phyloP scores from a whole-genome alignment of 1,284 basidiomycete genomes.

The Ustilago bromivora region DNA sequence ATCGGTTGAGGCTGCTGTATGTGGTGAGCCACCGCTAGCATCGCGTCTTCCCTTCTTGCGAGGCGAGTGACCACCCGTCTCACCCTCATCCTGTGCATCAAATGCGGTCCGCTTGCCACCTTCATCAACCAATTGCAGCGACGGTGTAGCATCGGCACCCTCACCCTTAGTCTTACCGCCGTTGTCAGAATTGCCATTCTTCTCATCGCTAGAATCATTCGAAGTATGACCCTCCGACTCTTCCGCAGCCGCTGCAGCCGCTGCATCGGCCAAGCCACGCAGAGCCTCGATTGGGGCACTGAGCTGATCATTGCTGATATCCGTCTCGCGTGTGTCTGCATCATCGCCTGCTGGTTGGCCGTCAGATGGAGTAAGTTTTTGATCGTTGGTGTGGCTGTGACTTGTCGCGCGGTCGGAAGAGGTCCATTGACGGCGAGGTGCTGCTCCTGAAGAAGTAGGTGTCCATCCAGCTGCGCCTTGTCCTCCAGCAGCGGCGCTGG shows the following conservation, averaged over 20 bases:
- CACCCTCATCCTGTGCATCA: slow-evolving; percentile 9
- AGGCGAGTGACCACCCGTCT: slow-evolving; percentile 12
- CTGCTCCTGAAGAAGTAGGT: slow-evolving; percentile 12
- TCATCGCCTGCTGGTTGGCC: slow-evolving; percentile 17
- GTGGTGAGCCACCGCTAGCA: slow-evolving; percentile 17
- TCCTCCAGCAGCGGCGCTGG: slow-evolving; percentile 1
- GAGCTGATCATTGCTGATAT: slow-evolving; percentile 55
- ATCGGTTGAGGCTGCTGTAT: not conserved
- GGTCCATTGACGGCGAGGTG: slow-evolving; percentile 29
- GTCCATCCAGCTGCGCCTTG: slow-evolving; percentile 26
- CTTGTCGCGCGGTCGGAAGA: slow-evolving; percentile 34
- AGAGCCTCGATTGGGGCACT: slow-evolving; percentile 90
- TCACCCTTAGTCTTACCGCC: slow-evolving; percentile 5
- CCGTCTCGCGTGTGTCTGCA: slow-evolving; percentile 33
- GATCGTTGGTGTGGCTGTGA: slow-evolving; percentile 29
- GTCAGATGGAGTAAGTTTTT: slow-evolving; percentile 31
- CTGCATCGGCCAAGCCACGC: slow-evolving; percentile 90
- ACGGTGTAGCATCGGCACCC: slow-evolving; percentile 8
- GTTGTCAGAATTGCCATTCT: slow-evolving; percentile 7
- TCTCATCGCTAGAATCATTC: slow-evolving; percentile 39
- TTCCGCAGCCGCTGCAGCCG: slow-evolving; percentile 81
- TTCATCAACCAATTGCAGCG: slow-evolving; percentile 34
- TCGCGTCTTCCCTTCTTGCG: slow-evolving; percentile 37
- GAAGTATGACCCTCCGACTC: slow-evolving; percentile 41
- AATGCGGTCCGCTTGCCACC: slow-evolving; percentile 27